These are phyloP conservation scores for Hyaloraphidium curvatum DNA, from an alignment of 192 early-diverging fungal species.

Conservation along the genomic window DNA sequence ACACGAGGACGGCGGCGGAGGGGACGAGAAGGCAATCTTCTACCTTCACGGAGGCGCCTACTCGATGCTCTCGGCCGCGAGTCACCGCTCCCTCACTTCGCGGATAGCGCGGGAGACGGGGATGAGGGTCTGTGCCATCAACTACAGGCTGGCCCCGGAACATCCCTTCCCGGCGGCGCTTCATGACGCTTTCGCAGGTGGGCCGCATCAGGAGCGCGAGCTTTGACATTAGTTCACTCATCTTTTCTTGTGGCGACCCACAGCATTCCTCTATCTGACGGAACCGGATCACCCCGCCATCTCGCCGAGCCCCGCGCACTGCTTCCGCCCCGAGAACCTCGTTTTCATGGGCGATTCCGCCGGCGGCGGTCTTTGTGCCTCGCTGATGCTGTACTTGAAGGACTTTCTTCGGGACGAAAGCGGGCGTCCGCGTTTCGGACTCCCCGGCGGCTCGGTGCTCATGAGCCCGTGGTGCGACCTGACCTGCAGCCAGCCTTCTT, in stretches of 20 bases:
- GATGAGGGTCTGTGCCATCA: constrained; percentile 1
- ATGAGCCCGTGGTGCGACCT: background rate
- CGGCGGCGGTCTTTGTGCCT: background rate
- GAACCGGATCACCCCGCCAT: background rate
- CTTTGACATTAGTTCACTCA: too few relatives aligned
- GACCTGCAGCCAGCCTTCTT: background rate
- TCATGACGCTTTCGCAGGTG: constrained; percentile 60
- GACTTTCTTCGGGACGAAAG: background rate
- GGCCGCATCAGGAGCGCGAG: too few relatives aligned
- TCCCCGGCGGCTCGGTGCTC: background rate
- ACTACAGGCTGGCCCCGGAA: constrained; percentile 68
- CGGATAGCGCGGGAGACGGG: background rate
- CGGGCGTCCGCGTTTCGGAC: background rate
- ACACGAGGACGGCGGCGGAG: background rate
- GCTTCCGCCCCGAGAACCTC: constrained; percentile 24
- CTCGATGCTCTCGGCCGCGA: background rate
- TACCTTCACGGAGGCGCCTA: constrained; percentile 2
- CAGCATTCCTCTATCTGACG: constrained; percentile 42
- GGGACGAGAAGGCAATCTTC: background rate
- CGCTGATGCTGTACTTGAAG: constrained; percentile 2
- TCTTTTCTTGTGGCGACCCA: too few relatives aligned
- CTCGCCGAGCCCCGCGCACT: background rate
- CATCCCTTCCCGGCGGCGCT: constrained; percentile 62
- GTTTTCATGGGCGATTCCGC: constrained; percentile 15
- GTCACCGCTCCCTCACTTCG: background rate